Evolutionary conservation across 106 monocot species (phyloP).

Genomic region (Alisma plantagoaquatica): DNA sequence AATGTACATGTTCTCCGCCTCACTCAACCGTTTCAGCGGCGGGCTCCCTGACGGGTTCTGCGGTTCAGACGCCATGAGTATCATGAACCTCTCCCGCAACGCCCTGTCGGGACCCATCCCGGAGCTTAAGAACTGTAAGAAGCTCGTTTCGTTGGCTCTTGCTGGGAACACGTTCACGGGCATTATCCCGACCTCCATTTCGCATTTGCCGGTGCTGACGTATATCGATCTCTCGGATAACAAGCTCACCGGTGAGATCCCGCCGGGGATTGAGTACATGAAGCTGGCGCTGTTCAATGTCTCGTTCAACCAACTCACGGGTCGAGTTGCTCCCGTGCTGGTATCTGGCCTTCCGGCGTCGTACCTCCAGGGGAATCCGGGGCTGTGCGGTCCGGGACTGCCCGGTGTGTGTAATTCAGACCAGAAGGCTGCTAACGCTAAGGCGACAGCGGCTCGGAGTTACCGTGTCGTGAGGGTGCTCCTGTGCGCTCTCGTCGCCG

Average conservation of each 20-base stretch:
- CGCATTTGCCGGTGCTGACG: slow-evolving; percentile 48
- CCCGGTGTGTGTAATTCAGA: slow-evolving; percentile 41
- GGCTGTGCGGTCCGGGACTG: slow-evolving; percentile 62
- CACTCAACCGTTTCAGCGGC: slow-evolving; percentile 39
- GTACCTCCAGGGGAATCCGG: slow-evolving; percentile 61
- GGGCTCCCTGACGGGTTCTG: slow-evolving; percentile 48
- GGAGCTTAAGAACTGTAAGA: slow-evolving; percentile 37
- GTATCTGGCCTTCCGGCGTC: slow-evolving; percentile 55
- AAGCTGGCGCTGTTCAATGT: slow-evolving; percentile 77
- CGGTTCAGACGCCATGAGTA: slow-evolving; percentile 53
- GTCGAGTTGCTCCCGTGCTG: slow-evolving; percentile 35
- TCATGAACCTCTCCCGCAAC: slow-evolving; percentile 57
- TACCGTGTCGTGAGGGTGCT: not conserved
- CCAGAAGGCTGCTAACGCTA: not conserved
- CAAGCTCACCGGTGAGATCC: slow-evolving; percentile 56
- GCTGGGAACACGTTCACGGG: slow-evolving; percentile 57
- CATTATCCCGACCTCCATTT: slow-evolving; percentile 41
- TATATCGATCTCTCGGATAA: slow-evolving; percentile 70
- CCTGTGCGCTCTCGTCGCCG: slow-evolving; percentile 13
- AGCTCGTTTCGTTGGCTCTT: slow-evolving; percentile 47
- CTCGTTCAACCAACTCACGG: slow-evolving; percentile 56
- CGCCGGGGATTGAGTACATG: slow-evolving; percentile 43
- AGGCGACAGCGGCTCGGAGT: not conserved
- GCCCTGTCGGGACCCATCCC: slow-evolving; percentile 53
- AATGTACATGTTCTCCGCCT: slow-evolving; percentile 61